Percentiles rank a stretch among this genome's conserved stretches.
Conservation (phyloP, 805 yeast genomes). For the Schwanniomyces yamadae region DNA sequence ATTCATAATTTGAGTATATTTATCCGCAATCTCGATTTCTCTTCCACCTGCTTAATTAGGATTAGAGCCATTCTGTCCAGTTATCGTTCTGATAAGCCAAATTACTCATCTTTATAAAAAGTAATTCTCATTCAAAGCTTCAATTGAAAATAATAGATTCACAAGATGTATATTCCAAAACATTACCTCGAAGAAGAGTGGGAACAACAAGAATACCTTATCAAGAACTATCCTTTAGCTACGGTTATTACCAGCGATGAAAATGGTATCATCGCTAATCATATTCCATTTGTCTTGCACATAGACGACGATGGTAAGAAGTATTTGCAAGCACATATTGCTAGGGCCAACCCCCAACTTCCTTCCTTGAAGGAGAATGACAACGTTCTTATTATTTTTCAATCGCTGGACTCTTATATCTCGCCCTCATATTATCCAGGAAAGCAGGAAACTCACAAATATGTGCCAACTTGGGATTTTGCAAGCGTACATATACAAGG, state of each 20-base stretch:
- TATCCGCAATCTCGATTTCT: too few relatives aligned
- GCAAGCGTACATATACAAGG: conserved; percentile 59
- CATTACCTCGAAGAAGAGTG: conserved; percentile 31
- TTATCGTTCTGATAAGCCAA: too few relatives aligned
- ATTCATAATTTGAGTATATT: too few relatives aligned
- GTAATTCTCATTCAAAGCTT: too few relatives aligned
- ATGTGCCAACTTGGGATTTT: conserved; percentile 73
- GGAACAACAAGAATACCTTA: conserved; percentile 40
- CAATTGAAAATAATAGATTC: too few relatives aligned
- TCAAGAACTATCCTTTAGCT: conserved; percentile 51
- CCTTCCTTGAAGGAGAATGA: conserved; percentile 37
- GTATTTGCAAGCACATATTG: conserved; percentile 53
- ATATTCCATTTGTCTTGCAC: conserved; percentile 52
- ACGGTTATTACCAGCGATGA: conserved; percentile 44
- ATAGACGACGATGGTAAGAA: conserved; percentile 35
- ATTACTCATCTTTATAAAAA: too few relatives aligned
- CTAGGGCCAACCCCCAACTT: conserved; percentile 51
- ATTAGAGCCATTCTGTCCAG: too few relatives aligned
- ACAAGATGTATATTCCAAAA: conserved; percentile 39
- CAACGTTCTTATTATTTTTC: conserved; percentile 52
- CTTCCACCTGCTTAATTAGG: too few relatives aligned
- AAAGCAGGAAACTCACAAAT: conserved; percentile 55
- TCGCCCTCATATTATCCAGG: conserved; percentile 60
- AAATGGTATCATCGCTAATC: conserved; percentile 50
- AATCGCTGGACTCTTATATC: conserved; percentile 51